Conservation (phyloP, 228 moss, liverwort and hornwort species). For the Sphagnum fallax region DNA sequence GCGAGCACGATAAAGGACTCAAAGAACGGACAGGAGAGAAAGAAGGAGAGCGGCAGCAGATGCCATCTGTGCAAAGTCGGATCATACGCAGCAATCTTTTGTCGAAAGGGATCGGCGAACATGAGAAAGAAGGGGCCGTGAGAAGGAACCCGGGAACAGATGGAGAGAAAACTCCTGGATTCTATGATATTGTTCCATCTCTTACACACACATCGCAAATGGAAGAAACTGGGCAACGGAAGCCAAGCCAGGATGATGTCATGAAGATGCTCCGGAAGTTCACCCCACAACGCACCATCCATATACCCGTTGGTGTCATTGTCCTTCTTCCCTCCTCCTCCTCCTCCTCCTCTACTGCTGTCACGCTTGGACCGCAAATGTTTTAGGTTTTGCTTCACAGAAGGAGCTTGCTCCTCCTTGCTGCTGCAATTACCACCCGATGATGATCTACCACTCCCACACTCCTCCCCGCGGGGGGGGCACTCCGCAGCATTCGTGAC, state of each 20-base stretch:
- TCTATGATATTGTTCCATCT: constrained; percentile 76
- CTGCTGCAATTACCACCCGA: not conserved
- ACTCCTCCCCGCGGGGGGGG: constrained; percentile 18
- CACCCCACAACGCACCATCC: constrained; percentile 64
- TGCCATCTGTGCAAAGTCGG: constrained; percentile 84
- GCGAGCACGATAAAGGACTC: constrained; percentile 69
- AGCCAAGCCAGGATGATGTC: constrained; percentile 77
- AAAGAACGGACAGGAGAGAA: constrained; percentile 57
- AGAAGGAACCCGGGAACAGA: constrained; percentile 65
- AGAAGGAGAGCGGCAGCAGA: constrained; percentile 66
- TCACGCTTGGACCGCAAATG: not conserved
- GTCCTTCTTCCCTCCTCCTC: not conserved
- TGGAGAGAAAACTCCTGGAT: constrained; percentile 57
- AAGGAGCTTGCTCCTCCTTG: not conserved
- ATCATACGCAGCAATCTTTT: constrained; percentile 83
- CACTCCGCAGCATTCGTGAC: constrained; percentile 24
- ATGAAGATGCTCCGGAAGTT: constrained; percentile 71
- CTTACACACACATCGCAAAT: constrained; percentile 75
- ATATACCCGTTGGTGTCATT: constrained; percentile 30
- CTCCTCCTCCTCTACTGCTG: too few relatives aligned
- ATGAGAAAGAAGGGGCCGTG: constrained; percentile 85
- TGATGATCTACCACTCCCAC: constrained; percentile 1
- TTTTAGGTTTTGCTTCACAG: not conserved
- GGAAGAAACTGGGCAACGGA: constrained; percentile 79
- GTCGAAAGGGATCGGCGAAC: constrained; percentile 75